These are phyloP conservation scores for Heritiera fomes DNA, from an alignment of 345 rosid genomes.

Conservation along the genomic window DNA sequence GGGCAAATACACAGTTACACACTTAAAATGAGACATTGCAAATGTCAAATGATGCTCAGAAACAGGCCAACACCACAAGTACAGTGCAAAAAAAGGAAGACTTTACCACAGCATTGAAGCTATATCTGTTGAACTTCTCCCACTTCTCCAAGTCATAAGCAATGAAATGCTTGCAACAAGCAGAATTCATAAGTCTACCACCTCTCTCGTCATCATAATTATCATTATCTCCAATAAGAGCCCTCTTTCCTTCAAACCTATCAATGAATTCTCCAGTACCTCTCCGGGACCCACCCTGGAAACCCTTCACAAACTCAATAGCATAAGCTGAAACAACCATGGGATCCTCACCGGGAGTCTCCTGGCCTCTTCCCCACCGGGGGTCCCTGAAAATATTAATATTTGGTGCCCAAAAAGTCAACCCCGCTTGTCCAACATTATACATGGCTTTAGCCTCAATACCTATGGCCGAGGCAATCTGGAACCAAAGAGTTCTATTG, in stretches of 20 bases:
- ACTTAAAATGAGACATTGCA: background rate
- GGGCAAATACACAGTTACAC: background rate
- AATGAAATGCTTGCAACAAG: constrained; percentile 92
- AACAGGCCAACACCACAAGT: background rate
- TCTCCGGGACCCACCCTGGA: constrained; percentile 51
- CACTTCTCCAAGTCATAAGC: constrained; percentile 93
- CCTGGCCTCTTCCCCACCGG: constrained; percentile 98
- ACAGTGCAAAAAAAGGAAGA: background rate
- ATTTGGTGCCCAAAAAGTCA: constrained; percentile 95
- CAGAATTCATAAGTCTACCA: constrained; percentile 73
- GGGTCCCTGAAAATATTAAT: constrained; percentile 87
- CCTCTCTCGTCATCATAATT: constrained; percentile 30
- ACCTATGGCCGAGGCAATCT: constrained; percentile 62
- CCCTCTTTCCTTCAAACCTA: constrained; percentile 33
- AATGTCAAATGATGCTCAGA: background rate
- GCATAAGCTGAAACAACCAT: constrained; percentile 61
- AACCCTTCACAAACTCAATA: constrained; percentile 71
- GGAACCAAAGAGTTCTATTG: constrained; percentile 78
- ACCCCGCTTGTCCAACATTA: constrained; percentile 80
- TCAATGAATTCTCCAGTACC: constrained; percentile 22
- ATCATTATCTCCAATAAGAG: constrained; percentile 29
- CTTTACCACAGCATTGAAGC: constrained; percentile 83
- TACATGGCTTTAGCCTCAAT: constrained; percentile 87
- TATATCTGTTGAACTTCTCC: constrained; percentile 73
- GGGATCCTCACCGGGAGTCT: constrained; percentile 96